A percentile compares a stretch with the other conserved stretches of the same genome.
Conservation (phyloP, 1,284 basidiomycete species). For the Vanrija sp. region DNA sequence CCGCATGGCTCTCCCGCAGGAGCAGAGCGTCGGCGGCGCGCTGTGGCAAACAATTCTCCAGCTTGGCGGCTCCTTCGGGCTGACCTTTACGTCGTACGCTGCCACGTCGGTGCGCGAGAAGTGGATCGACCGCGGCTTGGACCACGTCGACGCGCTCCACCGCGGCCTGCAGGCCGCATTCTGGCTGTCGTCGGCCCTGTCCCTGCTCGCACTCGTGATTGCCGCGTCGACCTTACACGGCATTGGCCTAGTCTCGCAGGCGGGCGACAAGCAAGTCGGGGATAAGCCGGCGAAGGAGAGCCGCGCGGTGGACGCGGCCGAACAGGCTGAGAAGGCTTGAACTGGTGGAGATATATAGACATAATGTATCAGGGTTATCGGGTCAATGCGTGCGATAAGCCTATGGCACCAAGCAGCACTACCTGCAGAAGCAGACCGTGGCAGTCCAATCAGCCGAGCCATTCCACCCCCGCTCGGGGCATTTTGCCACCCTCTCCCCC, state of each 20-base stretch:
- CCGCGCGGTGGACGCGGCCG: too few species aligned
- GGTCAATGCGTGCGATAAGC: too few species aligned
- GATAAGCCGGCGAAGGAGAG: too few species aligned
- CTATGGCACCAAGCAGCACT: too few species aligned
- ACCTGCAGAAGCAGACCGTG: too few species aligned
- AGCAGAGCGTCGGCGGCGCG: conserved; percentile 63
- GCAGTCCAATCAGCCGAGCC: too few species aligned
- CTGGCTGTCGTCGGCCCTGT: conserved; percentile 35
- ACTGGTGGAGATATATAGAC: too few species aligned
- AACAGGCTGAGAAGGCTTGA: too few species aligned
- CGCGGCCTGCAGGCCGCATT: conserved; percentile 36
- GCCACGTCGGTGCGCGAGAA: conserved; percentile 40
- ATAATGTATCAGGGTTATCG: too few species aligned
- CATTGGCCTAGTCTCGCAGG: conserved; percentile 22
- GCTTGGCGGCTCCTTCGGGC: conserved; percentile 66
- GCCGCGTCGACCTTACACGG: conserved; percentile 28
- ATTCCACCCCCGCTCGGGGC: too few species aligned
- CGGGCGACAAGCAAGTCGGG: too few species aligned
- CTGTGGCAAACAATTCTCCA: conserved; percentile 44
- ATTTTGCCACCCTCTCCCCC: too few species aligned
- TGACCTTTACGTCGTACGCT: conserved; percentile 67
- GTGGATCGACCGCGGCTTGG: conserved; percentile 11
- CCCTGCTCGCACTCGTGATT: conserved; percentile 25
- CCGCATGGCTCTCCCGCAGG: conserved; percentile 60
- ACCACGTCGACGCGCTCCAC: conserved; percentile 14